Conservation (phyloP, 2,329 filamentous ascomycete genomes). For the Ophiobolus disseminans region DNA sequence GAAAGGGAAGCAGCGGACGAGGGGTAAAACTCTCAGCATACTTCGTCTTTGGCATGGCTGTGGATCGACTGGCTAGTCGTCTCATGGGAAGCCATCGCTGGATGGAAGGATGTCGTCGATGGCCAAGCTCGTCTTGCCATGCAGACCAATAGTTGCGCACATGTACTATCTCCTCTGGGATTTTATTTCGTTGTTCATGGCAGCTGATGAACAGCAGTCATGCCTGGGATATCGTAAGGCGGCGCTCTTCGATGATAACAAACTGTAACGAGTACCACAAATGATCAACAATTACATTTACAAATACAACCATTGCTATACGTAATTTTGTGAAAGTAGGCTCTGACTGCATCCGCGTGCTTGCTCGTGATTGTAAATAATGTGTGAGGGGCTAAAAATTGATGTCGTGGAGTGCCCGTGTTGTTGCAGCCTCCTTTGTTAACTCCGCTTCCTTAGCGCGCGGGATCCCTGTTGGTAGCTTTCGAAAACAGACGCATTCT, state of each 20-base stretch:
- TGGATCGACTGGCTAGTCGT: constrained; percentile 30
- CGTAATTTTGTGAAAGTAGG: too few species aligned
- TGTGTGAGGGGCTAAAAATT: neutral
- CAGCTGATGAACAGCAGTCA: constrained; percentile 21
- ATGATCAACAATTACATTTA: constrained; percentile 14
- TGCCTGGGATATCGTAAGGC: constrained; percentile 16
- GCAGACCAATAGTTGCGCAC: constrained; percentile 17
- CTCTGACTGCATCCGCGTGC: too few species aligned
- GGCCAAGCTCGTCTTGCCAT: constrained; percentile 18
- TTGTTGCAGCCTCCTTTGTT: constrained; percentile 2
- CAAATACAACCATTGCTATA: neutral
- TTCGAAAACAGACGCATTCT: constrained; percentile 23
- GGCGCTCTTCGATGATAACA: constrained; percentile 7
- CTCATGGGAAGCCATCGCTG: constrained; percentile 29
- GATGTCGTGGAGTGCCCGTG: too few species aligned
- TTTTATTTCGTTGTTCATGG: constrained; percentile 12
- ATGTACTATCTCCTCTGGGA: constrained; percentile 34
- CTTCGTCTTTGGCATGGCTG: constrained; percentile 21
- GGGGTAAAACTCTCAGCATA: constrained; percentile 8
- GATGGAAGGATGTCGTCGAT: constrained; percentile 9
- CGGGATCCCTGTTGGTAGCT: constrained; percentile 22
- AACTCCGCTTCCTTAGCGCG: constrained; percentile 18
- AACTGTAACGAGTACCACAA: constrained; percentile 28
- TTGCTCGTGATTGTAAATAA: too few species aligned
- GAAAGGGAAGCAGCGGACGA: constrained; percentile 17